A percentile compares a stretch with the other conserved stretches of the same genome.
Conservation (phyloP, 2,329 filamentous ascomycete species). For the Neonectria punicea region DNA sequence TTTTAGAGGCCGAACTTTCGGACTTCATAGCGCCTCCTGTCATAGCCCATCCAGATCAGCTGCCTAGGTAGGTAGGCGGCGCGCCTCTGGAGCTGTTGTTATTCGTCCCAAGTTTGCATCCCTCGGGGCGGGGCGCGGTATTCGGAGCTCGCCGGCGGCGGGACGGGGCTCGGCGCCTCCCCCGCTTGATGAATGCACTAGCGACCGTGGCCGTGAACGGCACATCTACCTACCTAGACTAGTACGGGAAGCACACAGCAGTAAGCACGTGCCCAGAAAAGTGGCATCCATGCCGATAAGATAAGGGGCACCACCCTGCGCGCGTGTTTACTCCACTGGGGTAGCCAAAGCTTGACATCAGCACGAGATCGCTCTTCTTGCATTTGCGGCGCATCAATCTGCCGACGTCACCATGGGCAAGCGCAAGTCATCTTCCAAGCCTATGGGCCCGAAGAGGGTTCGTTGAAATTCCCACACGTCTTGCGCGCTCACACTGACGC, state of each 20-base stretch:
- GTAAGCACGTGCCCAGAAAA: conserved; percentile 39
- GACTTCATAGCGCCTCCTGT: background rate
- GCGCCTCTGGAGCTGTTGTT: conserved; percentile 5
- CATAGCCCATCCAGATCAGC: conserved; percentile 2
- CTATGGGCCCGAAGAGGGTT: conserved; percentile 85
- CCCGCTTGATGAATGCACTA: conserved; percentile 39
- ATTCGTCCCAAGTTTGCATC: conserved; percentile 5
- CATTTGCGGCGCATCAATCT: conserved; percentile 32
- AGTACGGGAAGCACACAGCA: background rate
- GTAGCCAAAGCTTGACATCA: conserved; percentile 38
- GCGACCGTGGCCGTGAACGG: background rate
- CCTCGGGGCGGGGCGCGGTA: conserved; percentile 8
- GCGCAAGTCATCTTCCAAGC: conserved; percentile 91
- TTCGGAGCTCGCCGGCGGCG: conserved; percentile 43
- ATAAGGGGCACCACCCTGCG: conserved; percentile 35
- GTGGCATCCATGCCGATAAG: conserved; percentile 34
- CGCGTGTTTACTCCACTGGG: conserved; percentile 28
- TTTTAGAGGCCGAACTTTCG: background rate
- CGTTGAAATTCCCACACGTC: conserved; percentile 25
- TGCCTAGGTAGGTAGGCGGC: background rate
- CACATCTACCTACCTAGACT: too few species aligned
- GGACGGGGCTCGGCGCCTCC: conserved; percentile 32
- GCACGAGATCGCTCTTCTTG: conserved; percentile 37
- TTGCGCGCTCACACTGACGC: conserved; percentile 28
- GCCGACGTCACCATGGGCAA: conserved; percentile 74